These are phyloP conservation scores for Fusarium nisikadoi DNA, from an alignment of 2,329 filamentous ascomycete species.

Conservation along the genomic window DNA sequence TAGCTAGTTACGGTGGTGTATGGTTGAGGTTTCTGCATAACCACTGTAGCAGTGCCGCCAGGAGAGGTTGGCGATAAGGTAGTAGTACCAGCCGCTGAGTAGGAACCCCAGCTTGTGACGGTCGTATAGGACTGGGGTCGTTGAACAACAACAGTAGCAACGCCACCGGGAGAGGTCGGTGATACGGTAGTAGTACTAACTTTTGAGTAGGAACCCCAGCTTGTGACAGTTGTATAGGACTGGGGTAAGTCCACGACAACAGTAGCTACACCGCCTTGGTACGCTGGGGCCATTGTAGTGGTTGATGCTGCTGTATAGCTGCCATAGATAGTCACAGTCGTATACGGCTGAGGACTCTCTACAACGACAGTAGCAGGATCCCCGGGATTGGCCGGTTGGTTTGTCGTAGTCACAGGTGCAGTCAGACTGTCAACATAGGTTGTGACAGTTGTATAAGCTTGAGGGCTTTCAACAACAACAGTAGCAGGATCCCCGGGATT, in stretches of 20 bases:
- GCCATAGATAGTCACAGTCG: not conserved
- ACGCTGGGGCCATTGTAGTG: not conserved
- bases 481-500: not conserved
- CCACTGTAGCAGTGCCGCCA: not conserved
- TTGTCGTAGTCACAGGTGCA: not conserved
- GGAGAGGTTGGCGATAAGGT: not conserved
- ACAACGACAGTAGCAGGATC: not conserved
- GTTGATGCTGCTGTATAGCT: not conserved
- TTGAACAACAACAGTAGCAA: not conserved
- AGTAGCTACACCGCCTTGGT: not conserved
- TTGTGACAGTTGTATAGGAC: not conserved
- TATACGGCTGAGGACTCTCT: not conserved
- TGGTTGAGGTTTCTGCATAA: not conserved
- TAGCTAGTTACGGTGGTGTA: not conserved
- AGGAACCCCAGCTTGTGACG: not conserved
- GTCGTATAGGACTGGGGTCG: not conserved
- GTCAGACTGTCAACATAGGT: not conserved
- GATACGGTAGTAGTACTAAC: not conserved
- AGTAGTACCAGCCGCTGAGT: fast-evolving
- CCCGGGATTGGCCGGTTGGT: not conserved
- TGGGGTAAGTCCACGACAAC: not conserved
- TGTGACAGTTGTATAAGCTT: not conserved
- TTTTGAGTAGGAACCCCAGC: not conserved
- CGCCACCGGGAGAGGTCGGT: fast-evolving
- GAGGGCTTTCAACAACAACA: not conserved